Evolutionary conservation across 495 filamentous ascomycete species (phyloP).

Genomic region (Cercophora newfieldiana): DNA sequence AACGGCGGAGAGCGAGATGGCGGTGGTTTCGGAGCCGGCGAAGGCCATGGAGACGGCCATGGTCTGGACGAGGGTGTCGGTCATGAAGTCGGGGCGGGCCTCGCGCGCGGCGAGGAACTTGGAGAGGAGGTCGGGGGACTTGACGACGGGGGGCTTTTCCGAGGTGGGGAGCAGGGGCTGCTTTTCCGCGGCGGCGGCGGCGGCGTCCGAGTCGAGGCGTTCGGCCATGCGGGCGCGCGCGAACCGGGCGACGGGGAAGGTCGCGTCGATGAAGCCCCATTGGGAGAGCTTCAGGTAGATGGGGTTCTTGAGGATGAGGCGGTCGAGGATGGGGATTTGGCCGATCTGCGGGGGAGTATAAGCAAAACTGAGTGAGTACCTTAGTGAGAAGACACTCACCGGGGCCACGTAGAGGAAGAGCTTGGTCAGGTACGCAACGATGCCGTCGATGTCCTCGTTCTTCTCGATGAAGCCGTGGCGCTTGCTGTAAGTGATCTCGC

Average conservation of each 20-base stretch:
- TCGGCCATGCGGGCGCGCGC: constrained; percentile 58
- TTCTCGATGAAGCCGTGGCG: constrained; percentile 63
- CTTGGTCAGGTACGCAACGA: constrained; percentile 55
- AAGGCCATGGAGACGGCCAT: constrained; percentile 68
- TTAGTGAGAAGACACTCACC: constrained; percentile 37
- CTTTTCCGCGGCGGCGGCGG: constrained; percentile 25
- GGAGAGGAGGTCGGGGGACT: constrained; percentile 58
- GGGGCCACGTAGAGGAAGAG: constrained; percentile 61
- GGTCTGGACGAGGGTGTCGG: constrained; percentile 60
- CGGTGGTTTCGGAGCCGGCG: constrained; percentile 63
- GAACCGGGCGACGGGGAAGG: constrained; percentile 63
- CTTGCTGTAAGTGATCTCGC: constrained; percentile 65
- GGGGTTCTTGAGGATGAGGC: constrained; percentile 61
- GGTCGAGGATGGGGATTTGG: constrained; percentile 65
- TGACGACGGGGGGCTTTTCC: constrained; percentile 41
- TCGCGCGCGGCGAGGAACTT: constrained; percentile 61
- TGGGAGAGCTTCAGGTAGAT: constrained; percentile 52
- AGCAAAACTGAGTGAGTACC: not conserved
- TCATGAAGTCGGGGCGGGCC: constrained; percentile 66
- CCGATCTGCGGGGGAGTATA: constrained; percentile 42
- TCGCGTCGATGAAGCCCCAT: constrained; percentile 53
- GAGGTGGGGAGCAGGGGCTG: constrained; percentile 37
- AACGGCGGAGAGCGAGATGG: constrained; percentile 60
- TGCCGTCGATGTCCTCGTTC: constrained; percentile 64
- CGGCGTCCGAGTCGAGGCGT: constrained; percentile 43